Conservation (phyloP, 2,329 filamentous ascomycete species). For the Aspergillus puulaauensis region DNA sequence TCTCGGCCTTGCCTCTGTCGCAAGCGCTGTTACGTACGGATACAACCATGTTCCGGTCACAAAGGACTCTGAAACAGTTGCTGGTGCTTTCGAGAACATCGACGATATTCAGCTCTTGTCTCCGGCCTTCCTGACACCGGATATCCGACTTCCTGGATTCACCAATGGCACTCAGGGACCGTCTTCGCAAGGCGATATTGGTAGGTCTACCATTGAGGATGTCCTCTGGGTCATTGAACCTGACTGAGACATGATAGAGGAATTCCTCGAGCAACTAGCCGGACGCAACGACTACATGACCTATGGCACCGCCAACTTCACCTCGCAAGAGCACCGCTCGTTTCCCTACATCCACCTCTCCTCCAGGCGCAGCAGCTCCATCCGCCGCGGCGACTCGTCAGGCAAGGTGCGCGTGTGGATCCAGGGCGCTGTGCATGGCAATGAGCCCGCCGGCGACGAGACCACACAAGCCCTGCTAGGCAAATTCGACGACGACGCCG, state of each 20-base stretch:
- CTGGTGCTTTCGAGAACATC: neutral
- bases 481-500: neutral
- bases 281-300: conserved; percentile 7
- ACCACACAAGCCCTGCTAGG: conserved; percentile 5
- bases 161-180: conserved; percentile 5
- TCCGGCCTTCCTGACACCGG: conserved; percentile 4
- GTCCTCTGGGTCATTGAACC: too few relatives aligned
- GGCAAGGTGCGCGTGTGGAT: conserved; percentile 6
- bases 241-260: neutral
- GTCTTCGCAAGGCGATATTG: conserved; percentile 2
- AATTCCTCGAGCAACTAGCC: neutral
- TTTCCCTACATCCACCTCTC: conserved; percentile 6
- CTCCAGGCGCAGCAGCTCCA: too few relatives aligned
- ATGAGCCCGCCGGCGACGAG: conserved; percentile 8
- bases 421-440: conserved; percentile 8
- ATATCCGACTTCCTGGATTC: conserved; percentile 7
- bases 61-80: neutral
- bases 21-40: neutral
- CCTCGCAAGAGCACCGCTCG: conserved; percentile 4
- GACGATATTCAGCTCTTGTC: neutral
- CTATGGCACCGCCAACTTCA: conserved; percentile 5
- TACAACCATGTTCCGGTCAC: conserved; percentile 6
- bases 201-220: neutral
- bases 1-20: conserved; percentile 2
- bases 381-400: neutral